Evolutionary conservation across 352 stramenopile genomes (phyloP).

Genomic region (Globisporangium parvum): DNA sequence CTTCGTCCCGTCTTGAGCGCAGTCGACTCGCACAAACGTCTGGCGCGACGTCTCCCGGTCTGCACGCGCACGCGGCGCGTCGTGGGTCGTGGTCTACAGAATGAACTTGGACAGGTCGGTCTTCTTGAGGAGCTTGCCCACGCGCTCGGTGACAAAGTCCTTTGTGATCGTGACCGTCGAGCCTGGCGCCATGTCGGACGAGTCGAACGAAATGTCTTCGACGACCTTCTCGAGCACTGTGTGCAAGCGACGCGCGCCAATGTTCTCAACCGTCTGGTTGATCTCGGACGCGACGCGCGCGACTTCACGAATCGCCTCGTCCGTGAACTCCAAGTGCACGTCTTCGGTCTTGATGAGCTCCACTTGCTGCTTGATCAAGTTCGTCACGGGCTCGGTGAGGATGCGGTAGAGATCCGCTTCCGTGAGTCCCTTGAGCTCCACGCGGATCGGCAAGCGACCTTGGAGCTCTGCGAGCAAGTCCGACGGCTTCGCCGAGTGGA

Average conservation of each 20-base stretch:
- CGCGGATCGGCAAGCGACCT: conserved; percentile 97
- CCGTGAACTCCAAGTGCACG: conserved; percentile 93
- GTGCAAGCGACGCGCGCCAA: conserved; percentile 97
- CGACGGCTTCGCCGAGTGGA: conserved; percentile 97
- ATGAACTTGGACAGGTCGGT: conserved; percentile 98
- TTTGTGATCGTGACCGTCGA: conserved; percentile 91
- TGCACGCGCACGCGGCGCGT: background rate
- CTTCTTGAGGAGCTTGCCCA: conserved; percentile 93
- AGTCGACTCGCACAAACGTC: background rate
- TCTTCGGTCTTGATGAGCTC: conserved; percentile 97
- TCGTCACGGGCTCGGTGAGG: conserved; percentile 98
- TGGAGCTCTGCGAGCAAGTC: conserved; percentile 98
- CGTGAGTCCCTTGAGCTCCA: conserved; percentile 98
- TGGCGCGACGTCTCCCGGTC: background rate
- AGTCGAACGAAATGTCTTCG: conserved; percentile 98
- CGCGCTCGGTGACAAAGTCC: conserved; percentile 90
- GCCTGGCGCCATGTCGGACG: conserved; percentile 86
- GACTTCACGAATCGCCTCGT: conserved; percentile 97
- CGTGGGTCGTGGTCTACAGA: conserved; percentile 68
- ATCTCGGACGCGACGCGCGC: conserved; percentile 92
- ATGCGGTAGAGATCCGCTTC: conserved; percentile 99
- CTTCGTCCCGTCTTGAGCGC: background rate
- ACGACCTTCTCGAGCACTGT: conserved; percentile 98
- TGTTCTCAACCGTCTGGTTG: conserved; percentile 98
- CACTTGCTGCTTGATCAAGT: conserved; percentile 97